Evolutionary conservation across 1,284 basidiomycete genomes (phyloP), one percentile per base, ranked within the genome.

Genomic region (Puccinia hordei): DNA sequence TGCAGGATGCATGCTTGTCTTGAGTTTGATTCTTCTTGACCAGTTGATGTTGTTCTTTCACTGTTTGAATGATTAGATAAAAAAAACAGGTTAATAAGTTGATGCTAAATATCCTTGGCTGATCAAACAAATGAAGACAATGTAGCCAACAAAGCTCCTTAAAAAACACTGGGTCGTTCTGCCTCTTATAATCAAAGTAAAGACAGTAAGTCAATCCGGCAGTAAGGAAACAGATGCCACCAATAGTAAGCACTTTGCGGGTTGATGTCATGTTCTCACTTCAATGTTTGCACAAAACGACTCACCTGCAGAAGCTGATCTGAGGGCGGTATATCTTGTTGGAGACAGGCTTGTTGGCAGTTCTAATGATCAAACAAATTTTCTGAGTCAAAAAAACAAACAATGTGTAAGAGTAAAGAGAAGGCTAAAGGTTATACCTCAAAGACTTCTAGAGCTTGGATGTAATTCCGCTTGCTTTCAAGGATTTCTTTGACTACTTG

Each of bases 401-500:
- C 22, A 17, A 30, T n/a, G 2, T 33, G 69, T 38, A 38, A n/a
- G 44, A 35, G 46, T 46, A 38, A 57, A 51, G 81, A n/a, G n/a
- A n/a, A n/a, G 68, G 49, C 69, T 33, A 85, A 38, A 61, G 13
- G 35, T 79, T 65, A 84, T 83, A 93, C 93, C 90, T 96, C 94
- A 89, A 99, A 91, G 84, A 95, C 91, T 86, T 99, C 97, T 80
- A 99, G 88, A 87, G 98, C 96, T 86, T 96, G 93, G 22, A 99
- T 96, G 86, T 96, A 99, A 87, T 97, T 98, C 76, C 96, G 91
- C 86, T 99, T 97, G 3, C 93, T 95, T 85, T 94, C 93, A 73
- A 97, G 90, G 83, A 96, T 90, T 86, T 97, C 95, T 83, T 90
- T 89, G 79, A 94, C 89, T 82, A 94, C 92, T 83, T 93, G 91